Conservation (phyloP, 345 rosid genomes). For the Lenwebbia sp. region DNA sequence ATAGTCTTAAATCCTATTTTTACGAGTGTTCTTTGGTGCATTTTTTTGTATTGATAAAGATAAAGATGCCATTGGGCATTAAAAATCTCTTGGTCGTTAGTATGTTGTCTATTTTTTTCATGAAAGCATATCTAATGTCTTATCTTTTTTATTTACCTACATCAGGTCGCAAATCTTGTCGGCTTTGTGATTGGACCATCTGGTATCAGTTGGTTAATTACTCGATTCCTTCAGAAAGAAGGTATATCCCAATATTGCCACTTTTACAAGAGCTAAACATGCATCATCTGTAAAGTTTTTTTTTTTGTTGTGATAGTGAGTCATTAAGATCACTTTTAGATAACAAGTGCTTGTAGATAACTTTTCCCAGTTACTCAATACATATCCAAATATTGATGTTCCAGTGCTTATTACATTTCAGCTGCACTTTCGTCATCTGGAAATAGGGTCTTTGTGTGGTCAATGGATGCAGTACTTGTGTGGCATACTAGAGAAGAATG, state of each 20-base stretch:
- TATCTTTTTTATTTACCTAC: neutral
- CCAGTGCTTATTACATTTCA: neutral
- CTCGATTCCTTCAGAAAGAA: slow-evolving; percentile 51
- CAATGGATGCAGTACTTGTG: neutral
- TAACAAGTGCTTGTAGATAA: too few species aligned
- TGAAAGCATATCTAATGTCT: too few species aligned
- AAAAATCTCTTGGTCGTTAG: neutral
- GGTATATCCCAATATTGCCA: slow-evolving; percentile 23
- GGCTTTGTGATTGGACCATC: slow-evolving; percentile 92
- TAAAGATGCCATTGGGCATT: neutral
- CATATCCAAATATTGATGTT: neutral
- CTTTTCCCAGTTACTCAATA: neutral
- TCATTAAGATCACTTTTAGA: neutral
- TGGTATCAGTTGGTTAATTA: slow-evolving; percentile 59
- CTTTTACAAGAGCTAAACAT: neutral
- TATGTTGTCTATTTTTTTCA: neutral
- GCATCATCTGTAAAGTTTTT: neutral
- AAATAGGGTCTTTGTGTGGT: neutral
- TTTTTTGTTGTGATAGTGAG: neutral
- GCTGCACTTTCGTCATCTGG: neutral
- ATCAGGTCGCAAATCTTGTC: slow-evolving; percentile 86
- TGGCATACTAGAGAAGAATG: neutral
- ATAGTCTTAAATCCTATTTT: neutral
- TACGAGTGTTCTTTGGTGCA: neutral
- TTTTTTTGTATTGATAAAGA: neutral